phyloP scores from a whole-genome alignment of 176 grass and related monocot genomes.

The Pharus latifolius region DNA sequence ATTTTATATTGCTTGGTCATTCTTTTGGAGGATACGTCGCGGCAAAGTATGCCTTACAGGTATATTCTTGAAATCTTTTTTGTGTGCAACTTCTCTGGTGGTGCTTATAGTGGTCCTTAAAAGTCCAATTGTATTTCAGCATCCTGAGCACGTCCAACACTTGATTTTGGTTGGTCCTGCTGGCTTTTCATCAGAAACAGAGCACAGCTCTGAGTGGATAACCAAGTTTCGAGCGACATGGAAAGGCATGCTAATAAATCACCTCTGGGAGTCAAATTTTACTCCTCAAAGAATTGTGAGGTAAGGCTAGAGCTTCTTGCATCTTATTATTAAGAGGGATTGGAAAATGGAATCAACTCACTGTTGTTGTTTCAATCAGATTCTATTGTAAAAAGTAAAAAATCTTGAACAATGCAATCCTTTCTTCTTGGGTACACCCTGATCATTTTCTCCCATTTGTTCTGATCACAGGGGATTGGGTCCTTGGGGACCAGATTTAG shows the following conservation, averaged over 20 bases:
- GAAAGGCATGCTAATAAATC: conserved; percentile 81
- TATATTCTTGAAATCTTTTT: conserved; percentile 17
- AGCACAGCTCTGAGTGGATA: conserved; percentile 79
- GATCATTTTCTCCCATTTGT: background rate
- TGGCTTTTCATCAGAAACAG: conserved; percentile 81
- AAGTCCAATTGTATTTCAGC: conserved; percentile 39
- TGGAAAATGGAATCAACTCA: background rate
- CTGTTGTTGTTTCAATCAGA: background rate
- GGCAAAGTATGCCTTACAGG: conserved; percentile 90
- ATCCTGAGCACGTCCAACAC: conserved; percentile 90
- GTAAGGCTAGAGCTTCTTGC: conserved; percentile 22
- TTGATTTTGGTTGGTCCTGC: conserved; percentile 97
- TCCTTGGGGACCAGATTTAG: conserved; percentile 88
- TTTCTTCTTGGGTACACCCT: background rate
- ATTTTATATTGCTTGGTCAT: conserved; percentile 96
- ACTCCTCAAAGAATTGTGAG: conserved; percentile 87
- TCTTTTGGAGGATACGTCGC: conserved; percentile 98
- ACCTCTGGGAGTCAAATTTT: conserved; percentile 96
- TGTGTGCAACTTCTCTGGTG: background rate
- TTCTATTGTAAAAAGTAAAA: background rate
- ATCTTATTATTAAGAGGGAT: background rate
- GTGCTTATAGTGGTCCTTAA: conserved; percentile 12
- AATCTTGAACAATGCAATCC: background rate
- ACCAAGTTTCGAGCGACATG: conserved; percentile 85
- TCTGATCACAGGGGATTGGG: conserved; percentile 68